Evolutionary conservation across 345 rosid genomes (phyloP).

Genomic region (Corymbia maculata): DNA sequence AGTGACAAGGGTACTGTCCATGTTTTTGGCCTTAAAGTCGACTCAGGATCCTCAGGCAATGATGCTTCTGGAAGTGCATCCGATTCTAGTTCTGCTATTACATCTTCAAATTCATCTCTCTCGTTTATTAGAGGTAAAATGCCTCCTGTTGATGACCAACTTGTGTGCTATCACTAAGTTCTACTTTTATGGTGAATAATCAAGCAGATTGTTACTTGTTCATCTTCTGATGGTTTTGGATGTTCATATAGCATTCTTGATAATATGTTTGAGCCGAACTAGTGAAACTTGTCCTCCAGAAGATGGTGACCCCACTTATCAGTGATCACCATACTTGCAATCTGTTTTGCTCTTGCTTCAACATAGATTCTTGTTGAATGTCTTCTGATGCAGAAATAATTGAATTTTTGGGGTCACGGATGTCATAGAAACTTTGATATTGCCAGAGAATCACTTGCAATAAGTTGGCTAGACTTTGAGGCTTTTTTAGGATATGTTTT

Average conservation of each 20-base stretch:
- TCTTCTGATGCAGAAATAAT: neutral
- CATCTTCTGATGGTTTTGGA: neutral
- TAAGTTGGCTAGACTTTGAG: neutral
- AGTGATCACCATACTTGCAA: neutral
- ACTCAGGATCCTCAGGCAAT: slow-evolving; percentile 38
- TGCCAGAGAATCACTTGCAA: neutral
- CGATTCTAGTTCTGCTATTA: slow-evolving; percentile 18
- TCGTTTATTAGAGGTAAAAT: slow-evolving; percentile 71
- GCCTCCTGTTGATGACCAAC: neutral
- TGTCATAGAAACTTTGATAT: neutral
- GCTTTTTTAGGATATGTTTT: neutral
- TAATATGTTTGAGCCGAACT: neutral
- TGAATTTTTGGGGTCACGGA: neutral
- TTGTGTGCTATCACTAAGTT: neutral
- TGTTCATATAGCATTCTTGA: neutral
- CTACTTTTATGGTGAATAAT: neutral
- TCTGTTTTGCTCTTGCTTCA: neutral
- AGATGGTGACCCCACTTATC: neutral
- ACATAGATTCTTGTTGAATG: neutral
- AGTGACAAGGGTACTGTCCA: slow-evolving; percentile 99
- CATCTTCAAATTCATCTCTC: slow-evolving; percentile 47
- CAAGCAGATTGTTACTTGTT: neutral
- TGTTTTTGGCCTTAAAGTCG: slow-evolving; percentile 81
- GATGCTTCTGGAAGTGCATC: slow-evolving; percentile 31
- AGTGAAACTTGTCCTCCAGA: neutral